A percentile compares a stretch with the other conserved stretches of the same genome.
Conservation (phyloP, 148 eudicot genomes). For the Persicaria tinctoria region DNA sequence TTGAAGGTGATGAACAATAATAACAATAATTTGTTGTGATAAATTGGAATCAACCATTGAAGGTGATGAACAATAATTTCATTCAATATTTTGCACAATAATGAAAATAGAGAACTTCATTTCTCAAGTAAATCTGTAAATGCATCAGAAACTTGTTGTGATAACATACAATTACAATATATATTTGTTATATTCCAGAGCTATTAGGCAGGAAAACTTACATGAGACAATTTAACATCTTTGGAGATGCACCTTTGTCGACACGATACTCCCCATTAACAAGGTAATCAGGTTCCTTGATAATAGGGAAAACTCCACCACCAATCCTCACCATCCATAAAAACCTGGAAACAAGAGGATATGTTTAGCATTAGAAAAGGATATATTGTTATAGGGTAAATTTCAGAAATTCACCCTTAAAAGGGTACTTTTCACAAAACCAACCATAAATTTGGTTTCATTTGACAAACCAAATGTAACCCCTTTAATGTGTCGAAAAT, state of each 20-base stretch:
- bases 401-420: too few relatives aligned
- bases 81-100: neutral
- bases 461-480: too few relatives aligned
- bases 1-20: too few relatives aligned
- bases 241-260: constrained; percentile 97
- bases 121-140: neutral
- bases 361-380: neutral
- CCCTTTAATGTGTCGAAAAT: too few relatives aligned
- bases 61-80: too few relatives aligned
- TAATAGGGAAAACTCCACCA: constrained; percentile 95
- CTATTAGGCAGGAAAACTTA: constrained; percentile 34
- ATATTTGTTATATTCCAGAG: neutral
- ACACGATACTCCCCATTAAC: constrained; percentile 98
- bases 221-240: constrained; percentile 98
- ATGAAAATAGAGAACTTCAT: neutral
- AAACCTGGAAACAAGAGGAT: constrained; percentile 37
- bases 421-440: too few relatives aligned
- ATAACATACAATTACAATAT: neutral
- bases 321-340: constrained; percentile 99
- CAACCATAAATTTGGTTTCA: too few relatives aligned
- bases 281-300: constrained; percentile 97
- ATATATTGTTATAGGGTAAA: neutral
- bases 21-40: too few relatives aligned
- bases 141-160: neutral
- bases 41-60: neutral